phyloP scores from a whole-genome alignment of 345 rosid species.

The Microcos paniculata region DNA sequence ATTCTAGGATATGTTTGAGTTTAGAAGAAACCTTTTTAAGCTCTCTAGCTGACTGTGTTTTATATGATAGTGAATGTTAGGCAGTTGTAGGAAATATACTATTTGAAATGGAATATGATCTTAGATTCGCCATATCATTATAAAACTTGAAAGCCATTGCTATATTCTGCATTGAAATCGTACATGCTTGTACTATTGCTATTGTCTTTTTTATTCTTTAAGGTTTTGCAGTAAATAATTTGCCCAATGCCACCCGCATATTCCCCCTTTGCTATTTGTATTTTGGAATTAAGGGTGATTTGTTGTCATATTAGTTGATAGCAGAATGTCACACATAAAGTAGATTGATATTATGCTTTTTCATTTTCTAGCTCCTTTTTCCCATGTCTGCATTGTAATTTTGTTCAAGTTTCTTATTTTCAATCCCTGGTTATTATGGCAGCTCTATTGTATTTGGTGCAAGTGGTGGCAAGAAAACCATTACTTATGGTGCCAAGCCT shows the following conservation, averaged over 20 bases:
- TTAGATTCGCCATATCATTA: too few relatives aligned
- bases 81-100: background rate
- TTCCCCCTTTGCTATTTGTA: background rate
- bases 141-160: too few relatives aligned
- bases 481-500: constrained; percentile 41
- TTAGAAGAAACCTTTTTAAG: background rate
- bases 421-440: constrained; percentile 21
- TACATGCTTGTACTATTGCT: too few relatives aligned
- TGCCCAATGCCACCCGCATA: background rate
- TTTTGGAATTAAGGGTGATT: background rate
- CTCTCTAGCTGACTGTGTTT: background rate
- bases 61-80: background rate
- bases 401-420: background rate
- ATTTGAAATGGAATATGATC: background rate
- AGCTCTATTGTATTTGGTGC: constrained; percentile 45
- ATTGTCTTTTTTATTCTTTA: background rate
- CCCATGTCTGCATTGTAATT: background rate
- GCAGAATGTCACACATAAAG: background rate
- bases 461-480: constrained; percentile 28
- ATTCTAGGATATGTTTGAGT: background rate
- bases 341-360: background rate
- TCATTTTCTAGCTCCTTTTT: background rate
- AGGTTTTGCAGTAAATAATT: background rate
- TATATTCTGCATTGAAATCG: too few relatives aligned
- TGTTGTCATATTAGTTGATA: background rate